Base-by-base conservation (phyloP, 1,284 basidiomycete species). In the Calocybe gambosa region DNA sequence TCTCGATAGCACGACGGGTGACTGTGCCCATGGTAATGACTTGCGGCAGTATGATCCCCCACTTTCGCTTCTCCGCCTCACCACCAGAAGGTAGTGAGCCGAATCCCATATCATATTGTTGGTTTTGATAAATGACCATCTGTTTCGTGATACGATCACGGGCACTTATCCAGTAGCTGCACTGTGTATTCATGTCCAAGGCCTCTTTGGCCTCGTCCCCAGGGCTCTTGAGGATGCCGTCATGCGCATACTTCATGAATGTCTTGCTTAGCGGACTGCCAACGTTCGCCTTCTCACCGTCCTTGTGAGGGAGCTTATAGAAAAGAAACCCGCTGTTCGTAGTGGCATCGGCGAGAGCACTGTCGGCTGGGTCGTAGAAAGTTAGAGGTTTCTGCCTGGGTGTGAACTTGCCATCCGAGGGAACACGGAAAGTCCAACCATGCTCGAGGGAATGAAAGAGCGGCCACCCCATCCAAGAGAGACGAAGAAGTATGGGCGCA, bases 11-110 rank as follows among this genome's bases (percentile, higher is more conserved):
- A 18, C 95, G 85, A 8, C 94, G 88, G 10, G 95, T 99, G 39
- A 99, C 91, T 0, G 96, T 97, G 9, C 96, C 96, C 96, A 99
- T 99, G 2, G 93, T 89, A 57, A 98, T 89, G 41, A 99, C 89
- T 64, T 96, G 93, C 1, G 95, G 96, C 4, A 99, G 66, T 58
- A 99, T 98, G 58, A 98, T 79, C 8, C 95, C 95, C 70, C 84
- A 86, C 53, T 85, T 85, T 53, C 74, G 66, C 23, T 64, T 5
- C 54, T 54, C 53, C 18, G 50, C 48, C 4, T 63, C 66, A 3
- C 55, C 54, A 3, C 51, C 46, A 20, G 46, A n/a, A 19, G 40
- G 43, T 3, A 57, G 46, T 6, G 37, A 20, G 5, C 59, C 56
- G 48, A 81, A 69, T 23, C 78, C 78, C 60, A 86, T 70, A 41